These are phyloP conservation scores for Phylloporus sp. DNA, from an alignment of 768 basidiomycete genomes.

Conservation along the genomic window DNA sequence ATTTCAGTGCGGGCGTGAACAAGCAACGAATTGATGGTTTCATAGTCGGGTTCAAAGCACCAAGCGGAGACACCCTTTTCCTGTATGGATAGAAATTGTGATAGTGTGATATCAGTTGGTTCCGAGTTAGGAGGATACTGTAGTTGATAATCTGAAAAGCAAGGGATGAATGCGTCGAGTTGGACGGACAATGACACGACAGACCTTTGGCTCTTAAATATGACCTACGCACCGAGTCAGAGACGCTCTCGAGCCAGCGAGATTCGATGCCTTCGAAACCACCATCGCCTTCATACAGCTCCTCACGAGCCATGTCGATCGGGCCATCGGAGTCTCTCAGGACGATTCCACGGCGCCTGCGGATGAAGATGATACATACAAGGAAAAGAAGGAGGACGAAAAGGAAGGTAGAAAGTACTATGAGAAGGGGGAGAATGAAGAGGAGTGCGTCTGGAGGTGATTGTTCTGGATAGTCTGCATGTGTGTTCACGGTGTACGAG, in stretches of 20 bases:
- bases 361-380: conserved; percentile 81
- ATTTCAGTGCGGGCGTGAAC: conserved; percentile 97
- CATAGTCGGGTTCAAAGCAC: conserved; percentile 99
- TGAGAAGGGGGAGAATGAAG: conserved; percentile 89
- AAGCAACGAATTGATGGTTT: conserved; percentile 86
- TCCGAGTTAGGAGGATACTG: conserved; percentile 95
- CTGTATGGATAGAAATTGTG: conserved; percentile 97
- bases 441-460: conserved; percentile 60
- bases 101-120: conserved; percentile 96
- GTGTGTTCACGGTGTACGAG: not conserved
- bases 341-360: conserved; percentile 70
- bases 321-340: conserved; percentile 89
- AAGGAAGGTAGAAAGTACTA: conserved; percentile 89
- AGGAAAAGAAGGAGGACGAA: conserved; percentile 91
- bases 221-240: conserved; percentile 59
- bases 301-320: conserved; percentile 88
- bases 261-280: conserved; percentile 90
- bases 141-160: conserved; percentile 65
- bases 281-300: conserved; percentile 86
- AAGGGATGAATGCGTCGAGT: conserved; percentile 4
- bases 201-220: conserved; percentile 88
- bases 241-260: conserved; percentile 86
- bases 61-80: conserved; percentile 99
- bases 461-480: conserved; percentile 21
- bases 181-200: conserved; percentile 18